Conservation (phyloP, 2,329 filamentous ascomycete species). For the Periconia digitata region DNA sequence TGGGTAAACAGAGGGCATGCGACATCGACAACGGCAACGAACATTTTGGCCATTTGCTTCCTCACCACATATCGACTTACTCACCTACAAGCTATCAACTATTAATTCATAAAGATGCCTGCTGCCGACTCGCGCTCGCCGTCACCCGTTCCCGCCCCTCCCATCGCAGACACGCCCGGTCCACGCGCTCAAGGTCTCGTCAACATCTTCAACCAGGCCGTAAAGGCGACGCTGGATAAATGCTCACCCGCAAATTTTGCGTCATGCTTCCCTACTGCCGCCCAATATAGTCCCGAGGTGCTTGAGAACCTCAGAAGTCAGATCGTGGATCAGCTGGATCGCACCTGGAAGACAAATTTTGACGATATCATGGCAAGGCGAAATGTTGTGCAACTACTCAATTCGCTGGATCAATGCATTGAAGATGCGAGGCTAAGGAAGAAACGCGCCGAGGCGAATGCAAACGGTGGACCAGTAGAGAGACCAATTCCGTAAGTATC, state of each 20-base stretch:
- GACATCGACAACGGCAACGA: constrained; percentile 1
- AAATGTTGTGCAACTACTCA: constrained; percentile 59
- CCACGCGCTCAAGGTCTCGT: constrained; percentile 62
- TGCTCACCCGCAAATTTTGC: constrained; percentile 64
- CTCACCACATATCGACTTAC: constrained; percentile 13
- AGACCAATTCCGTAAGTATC: constrained; percentile 50
- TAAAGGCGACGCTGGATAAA: constrained; percentile 61
- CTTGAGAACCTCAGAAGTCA: constrained; percentile 61
- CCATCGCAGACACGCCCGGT: constrained; percentile 57
- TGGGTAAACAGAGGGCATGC: constrained; percentile 15
- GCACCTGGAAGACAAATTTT: constrained; percentile 60
- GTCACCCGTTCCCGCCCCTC: constrained; percentile 56
- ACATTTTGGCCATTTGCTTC: constrained; percentile 3
- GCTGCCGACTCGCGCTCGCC: constrained; percentile 44
- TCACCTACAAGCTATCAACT: background rate
- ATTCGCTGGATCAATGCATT: constrained; percentile 62
- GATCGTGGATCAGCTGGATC: constrained; percentile 60
- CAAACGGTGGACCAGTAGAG: constrained; percentile 38
- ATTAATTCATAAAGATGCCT: constrained; percentile 23
- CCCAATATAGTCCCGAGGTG: constrained; percentile 57
- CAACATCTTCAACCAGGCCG: constrained; percentile 61
- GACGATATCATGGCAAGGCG: constrained; percentile 61
- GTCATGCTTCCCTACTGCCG: constrained; percentile 64
- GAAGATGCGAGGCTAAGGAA: constrained; percentile 59
- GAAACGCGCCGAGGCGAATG: constrained; percentile 44